These are phyloP conservation scores for Phytophthora chlamydospora DNA, from an alignment of 352 stramenopile genomes.

Conservation along the genomic window DNA sequence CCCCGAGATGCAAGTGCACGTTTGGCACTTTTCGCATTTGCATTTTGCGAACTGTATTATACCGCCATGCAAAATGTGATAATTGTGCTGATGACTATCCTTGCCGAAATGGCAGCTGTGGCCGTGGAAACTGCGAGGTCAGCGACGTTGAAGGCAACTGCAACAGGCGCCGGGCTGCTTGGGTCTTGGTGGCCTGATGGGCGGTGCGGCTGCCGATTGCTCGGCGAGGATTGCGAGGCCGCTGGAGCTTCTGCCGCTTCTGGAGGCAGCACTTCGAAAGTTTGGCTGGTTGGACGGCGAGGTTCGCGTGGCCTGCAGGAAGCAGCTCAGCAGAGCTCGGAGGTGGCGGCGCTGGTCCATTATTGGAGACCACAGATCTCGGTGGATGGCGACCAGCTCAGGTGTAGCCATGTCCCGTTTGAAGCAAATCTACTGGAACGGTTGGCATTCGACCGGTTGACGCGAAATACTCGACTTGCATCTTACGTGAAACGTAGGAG, in stretches of 20 bases:
- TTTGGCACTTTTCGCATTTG: too few relatives aligned
- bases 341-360: too few relatives aligned
- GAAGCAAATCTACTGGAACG: conserved; percentile 17
- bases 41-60: too few relatives aligned
- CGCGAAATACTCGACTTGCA: neutral
- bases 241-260: conserved; percentile 2
- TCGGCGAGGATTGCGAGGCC: conserved; percentile 3
- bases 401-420: conserved; percentile 24
- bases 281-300: neutral
- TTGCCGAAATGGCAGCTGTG: conserved; percentile 4
- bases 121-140: neutral
- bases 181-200: neutral
- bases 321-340: too few relatives aligned
- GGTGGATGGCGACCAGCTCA: neutral
- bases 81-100: conserved; percentile 1
- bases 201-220: conserved; percentile 10
- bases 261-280: conserved; percentile 2
- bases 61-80: neutral
- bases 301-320: too few relatives aligned
- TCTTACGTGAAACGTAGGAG: too few relatives aligned
- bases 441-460: neutral
- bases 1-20: too few relatives aligned
- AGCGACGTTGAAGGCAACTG: conserved; percentile 5
- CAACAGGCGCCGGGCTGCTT: neutral
- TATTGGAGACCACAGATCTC: neutral